Conservation (phyloP, 2,329 filamentous ascomycete genomes). For the Aspergillus clavatus region DNA sequence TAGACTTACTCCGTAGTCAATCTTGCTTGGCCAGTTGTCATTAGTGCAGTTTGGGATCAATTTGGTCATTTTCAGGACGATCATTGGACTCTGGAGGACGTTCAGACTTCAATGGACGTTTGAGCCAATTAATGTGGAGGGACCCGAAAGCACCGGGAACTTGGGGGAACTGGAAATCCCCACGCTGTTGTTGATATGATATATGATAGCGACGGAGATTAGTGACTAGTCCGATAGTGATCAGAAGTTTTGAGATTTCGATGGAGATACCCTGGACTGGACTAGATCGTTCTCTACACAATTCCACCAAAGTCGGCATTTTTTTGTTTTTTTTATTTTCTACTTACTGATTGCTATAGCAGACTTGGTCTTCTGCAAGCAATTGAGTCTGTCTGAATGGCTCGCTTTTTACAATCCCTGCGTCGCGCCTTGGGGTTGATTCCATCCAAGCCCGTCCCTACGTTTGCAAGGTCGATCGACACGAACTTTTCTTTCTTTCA, state of each 20-base stretch:
- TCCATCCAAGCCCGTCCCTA: conserved; percentile 12
- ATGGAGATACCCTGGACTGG: not conserved
- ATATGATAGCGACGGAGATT: no score
- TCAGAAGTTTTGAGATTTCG: not conserved
- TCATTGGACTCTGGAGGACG: no score
- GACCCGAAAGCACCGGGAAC: no score
- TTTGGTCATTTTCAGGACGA: not conserved
- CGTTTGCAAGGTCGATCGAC: conserved; percentile 29
- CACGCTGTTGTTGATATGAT: not conserved
- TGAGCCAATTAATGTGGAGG: not conserved
- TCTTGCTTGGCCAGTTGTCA: not conserved
- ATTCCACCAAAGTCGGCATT: no score
- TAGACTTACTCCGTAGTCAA: not conserved
- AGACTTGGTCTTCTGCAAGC: no score
- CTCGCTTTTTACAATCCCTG: conserved; percentile 31
- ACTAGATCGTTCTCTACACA: no score
- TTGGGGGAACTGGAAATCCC: not conserved
- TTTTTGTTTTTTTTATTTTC: conserved; percentile 3
- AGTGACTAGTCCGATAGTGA: not conserved
- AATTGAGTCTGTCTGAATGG: conserved; percentile 23
- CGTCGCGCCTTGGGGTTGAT: conserved; percentile 27
- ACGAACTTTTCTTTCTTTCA: conserved; percentile 37
- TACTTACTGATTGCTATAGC: not conserved
- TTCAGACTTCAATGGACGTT: not conserved
- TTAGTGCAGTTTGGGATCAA: not conserved